These are phyloP conservation scores for Leucaena leucocephala DNA, from an alignment of 306 rosid species.

Conservation along the genomic window DNA sequence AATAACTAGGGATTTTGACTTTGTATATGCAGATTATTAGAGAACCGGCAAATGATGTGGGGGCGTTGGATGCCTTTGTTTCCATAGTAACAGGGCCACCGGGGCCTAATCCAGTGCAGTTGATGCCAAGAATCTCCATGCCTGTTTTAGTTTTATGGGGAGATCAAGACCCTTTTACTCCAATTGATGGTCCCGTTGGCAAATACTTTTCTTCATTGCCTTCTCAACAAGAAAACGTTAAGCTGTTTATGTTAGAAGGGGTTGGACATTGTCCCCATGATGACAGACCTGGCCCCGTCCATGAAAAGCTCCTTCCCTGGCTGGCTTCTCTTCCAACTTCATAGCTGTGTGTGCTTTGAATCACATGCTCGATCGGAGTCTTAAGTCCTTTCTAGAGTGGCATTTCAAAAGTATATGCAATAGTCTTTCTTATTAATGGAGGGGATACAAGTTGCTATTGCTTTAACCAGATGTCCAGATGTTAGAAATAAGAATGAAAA, in stretches of 20 bases:
- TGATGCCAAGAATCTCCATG: slow-evolving; percentile 66
- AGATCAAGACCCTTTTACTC: slow-evolving; percentile 87
- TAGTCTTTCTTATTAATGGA: neutral
- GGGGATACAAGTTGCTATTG: neutral
- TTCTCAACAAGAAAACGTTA: slow-evolving; percentile 54
- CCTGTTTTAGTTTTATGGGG: slow-evolving; percentile 93
- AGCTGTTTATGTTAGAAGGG: slow-evolving; percentile 67
- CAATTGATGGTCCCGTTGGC: slow-evolving; percentile 94
- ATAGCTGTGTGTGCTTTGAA: slow-evolving; percentile 13
- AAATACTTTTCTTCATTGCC: slow-evolving; percentile 73
- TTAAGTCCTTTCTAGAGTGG: neutral
- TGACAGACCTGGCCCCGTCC: slow-evolving; percentile 81
- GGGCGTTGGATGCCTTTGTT: slow-evolving; percentile 88
- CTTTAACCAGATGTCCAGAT: neutral
- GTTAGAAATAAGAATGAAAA: neutral
- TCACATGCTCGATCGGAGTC: neutral
- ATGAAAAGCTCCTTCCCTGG: slow-evolving; percentile 85
- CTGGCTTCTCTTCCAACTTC: slow-evolving; percentile 60
- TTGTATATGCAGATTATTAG: slow-evolving; percentile 63
- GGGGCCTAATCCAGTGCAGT: slow-evolving; percentile 76
- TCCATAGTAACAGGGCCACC: slow-evolving; percentile 91
- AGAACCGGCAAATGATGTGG: slow-evolving; percentile 72
- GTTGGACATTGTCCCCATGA: slow-evolving; percentile 98
- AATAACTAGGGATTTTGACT: slow-evolving; percentile 1
- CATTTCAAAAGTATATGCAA: neutral